phyloP scores from a whole-genome alignment of 169 alveolate species.

The Plasmodium coatneyi region DNA sequence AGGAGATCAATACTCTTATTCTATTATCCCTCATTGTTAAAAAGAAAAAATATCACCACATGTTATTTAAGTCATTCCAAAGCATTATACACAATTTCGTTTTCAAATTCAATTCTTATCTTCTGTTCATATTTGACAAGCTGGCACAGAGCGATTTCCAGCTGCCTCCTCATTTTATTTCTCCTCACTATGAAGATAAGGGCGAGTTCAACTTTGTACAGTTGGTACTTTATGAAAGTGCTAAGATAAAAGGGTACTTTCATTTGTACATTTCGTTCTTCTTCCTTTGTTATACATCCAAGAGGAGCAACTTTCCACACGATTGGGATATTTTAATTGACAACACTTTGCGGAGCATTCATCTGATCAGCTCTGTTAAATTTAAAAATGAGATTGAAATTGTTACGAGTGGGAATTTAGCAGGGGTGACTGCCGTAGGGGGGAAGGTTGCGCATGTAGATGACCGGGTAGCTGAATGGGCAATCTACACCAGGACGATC shows the following conservation, averaged over 20 bases:
- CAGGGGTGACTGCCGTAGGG: background rate
- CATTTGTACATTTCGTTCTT: constrained; percentile 45
- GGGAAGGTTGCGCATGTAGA: background rate
- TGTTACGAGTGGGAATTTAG: background rate
- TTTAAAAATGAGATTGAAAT: constrained; percentile 71
- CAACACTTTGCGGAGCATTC: constrained; percentile 17
- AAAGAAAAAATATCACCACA: constrained; percentile 52
- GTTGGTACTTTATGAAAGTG: background rate
- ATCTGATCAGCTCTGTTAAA: constrained; percentile 25
- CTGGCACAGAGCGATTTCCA: background rate
- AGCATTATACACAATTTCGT: constrained; percentile 25
- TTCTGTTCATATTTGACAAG: constrained; percentile 14
- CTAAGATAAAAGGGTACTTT: constrained; percentile 15
- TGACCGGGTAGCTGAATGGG: background rate
- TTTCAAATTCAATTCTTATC: constrained; percentile 30
- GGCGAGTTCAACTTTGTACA: background rate
- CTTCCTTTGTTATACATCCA: constrained; percentile 12
- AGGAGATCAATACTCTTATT: constrained; percentile 30
- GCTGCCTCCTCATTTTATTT: constrained; percentile 37
- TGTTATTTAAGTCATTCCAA: constrained; percentile 5
- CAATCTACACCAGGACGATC: background rate
- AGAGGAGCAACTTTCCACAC: background rate
- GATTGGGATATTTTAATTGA: constrained; percentile 38
- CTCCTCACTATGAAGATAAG: constrained; percentile 10
- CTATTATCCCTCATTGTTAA: constrained; percentile 38